These are phyloP conservation scores for Corynespora cassiicola DNA, from an alignment of 2,329 filamentous ascomycete species.

Conservation along the genomic window DNA sequence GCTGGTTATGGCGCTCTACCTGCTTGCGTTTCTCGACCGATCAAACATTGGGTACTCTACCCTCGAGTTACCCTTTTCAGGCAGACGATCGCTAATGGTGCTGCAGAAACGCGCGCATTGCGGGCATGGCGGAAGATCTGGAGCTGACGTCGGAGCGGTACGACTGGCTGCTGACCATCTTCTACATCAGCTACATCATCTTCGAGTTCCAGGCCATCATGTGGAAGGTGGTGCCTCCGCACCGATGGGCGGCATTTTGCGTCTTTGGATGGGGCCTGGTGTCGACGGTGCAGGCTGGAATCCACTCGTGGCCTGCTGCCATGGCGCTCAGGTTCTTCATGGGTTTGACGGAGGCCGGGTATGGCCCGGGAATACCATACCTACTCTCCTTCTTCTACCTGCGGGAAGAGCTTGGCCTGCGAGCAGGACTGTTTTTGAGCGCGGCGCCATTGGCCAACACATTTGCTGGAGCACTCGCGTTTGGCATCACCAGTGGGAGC, in stretches of 20 bases:
- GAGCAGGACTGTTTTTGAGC: slow-evolving; percentile 61
- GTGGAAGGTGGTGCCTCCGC: slow-evolving; percentile 46
- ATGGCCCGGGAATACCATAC: slow-evolving; percentile 55
- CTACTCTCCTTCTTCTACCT: slow-evolving; percentile 66
- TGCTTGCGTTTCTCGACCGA: slow-evolving; percentile 45
- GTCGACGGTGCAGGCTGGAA: slow-evolving; percentile 38
- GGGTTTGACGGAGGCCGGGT: slow-evolving; percentile 51
- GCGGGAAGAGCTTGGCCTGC: slow-evolving; percentile 61
- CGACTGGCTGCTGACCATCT: slow-evolving; percentile 46
- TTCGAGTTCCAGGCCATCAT: slow-evolving; percentile 45
- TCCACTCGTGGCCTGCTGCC: slow-evolving; percentile 36
- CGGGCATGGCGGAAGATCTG: slow-evolving; percentile 46
- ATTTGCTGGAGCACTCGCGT: slow-evolving; percentile 71
- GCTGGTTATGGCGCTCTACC: slow-evolving; percentile 39
- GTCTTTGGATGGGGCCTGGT: slow-evolving; percentile 45
- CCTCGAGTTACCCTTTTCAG: background rate
- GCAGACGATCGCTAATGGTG: background rate
- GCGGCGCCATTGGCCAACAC: slow-evolving; percentile 75
- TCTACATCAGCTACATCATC: slow-evolving; percentile 47
- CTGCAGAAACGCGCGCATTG: slow-evolving; percentile 47
- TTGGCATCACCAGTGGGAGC: slow-evolving; percentile 65
- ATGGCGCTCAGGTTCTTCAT: slow-evolving; percentile 45
- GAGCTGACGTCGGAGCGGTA: slow-evolving; percentile 32
- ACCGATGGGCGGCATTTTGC: slow-evolving; percentile 42
- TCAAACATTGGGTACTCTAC: slow-evolving; percentile 44